Percentiles rank a stretch among this genome's conserved stretches.
Conservation (phyloP, 176 grass and related monocot species). For the Puya raimondii region DNA sequence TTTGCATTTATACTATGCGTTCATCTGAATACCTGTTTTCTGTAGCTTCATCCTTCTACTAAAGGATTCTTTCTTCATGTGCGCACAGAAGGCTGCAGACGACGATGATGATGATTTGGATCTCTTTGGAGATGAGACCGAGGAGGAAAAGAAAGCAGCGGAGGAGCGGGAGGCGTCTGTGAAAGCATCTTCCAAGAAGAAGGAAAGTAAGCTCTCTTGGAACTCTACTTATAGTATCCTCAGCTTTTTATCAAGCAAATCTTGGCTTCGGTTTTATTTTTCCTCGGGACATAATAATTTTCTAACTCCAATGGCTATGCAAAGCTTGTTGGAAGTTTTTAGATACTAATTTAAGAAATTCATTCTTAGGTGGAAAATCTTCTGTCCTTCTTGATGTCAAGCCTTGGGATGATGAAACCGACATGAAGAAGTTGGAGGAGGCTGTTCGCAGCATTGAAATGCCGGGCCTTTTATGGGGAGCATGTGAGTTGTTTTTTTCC, state of each 20-base stretch:
- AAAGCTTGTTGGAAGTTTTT: background rate
- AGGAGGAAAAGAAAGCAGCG: slow-evolving; percentile 62
- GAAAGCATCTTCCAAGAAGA: slow-evolving; percentile 67
- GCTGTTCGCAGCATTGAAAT: slow-evolving; percentile 64
- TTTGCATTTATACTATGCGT: too few species aligned
- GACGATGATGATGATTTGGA: slow-evolving; percentile 62
- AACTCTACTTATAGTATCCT: background rate
- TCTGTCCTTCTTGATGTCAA: slow-evolving; percentile 89
- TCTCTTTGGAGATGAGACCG: slow-evolving; percentile 64
- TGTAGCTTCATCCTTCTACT: background rate
- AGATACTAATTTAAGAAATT: background rate
- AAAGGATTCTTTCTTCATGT: background rate
- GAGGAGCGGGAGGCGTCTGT: slow-evolving; percentile 37
- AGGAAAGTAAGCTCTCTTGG: slow-evolving; percentile 47
- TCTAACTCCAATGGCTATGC: background rate
- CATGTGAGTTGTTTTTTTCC: slow-evolving; percentile 37
- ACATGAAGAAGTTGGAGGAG: slow-evolving; percentile 96
- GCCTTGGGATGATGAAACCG: slow-evolving; percentile 95
- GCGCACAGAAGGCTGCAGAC: slow-evolving; percentile 16
- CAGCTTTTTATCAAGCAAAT: background rate
- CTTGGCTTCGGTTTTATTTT: background rate
- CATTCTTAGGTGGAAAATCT: slow-evolving; percentile 68
- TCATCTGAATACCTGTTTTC: too few species aligned
- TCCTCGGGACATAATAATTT: background rate
- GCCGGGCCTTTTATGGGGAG: slow-evolving; percentile 87